phyloP scores from a whole-genome alignment of 768 basidiomycete species.

The Leccinum uliginosum region DNA sequence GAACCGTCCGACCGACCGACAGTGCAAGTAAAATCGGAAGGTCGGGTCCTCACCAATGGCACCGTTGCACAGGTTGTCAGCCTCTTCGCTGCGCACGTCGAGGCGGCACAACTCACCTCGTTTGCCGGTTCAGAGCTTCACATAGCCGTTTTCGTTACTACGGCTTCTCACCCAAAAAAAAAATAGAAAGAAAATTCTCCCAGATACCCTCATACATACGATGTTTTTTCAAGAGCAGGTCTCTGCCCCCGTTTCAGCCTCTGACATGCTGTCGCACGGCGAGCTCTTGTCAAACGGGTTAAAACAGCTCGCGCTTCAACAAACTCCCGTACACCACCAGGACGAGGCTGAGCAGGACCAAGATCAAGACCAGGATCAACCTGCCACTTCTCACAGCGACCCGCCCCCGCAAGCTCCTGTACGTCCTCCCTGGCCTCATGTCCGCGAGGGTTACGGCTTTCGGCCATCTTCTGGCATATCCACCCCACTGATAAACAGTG shows the following conservation, averaged over 20 bases:
- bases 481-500: constrained; percentile 46
- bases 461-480: constrained; percentile 62
- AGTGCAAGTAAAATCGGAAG: constrained; percentile 17
- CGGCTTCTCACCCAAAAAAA: not conserved
- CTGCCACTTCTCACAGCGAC: constrained; percentile 6
- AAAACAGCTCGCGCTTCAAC: constrained; percentile 40
- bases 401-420: constrained; percentile 13
- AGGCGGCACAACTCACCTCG: not conserved
- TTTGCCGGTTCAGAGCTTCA: constrained; percentile 16
- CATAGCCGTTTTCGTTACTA: constrained; percentile 19
- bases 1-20: not conserved
- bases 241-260: not conserved
- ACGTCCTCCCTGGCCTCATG: constrained; percentile 31
- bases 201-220: not conserved
- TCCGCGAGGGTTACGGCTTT: constrained; percentile 81
- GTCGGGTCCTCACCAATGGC: constrained; percentile 1
- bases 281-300: constrained; percentile 44
- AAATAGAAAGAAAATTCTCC: not conserved
- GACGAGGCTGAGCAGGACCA: not conserved
- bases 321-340: constrained; percentile 10
- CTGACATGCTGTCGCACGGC: constrained; percentile 31
- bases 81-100: constrained; percentile 4
- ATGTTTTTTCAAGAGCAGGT: not conserved
- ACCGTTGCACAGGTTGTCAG: constrained; percentile 16
- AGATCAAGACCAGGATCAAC: not conserved